Conservation (phyloP, 2,329 filamentous ascomycete species). For the Apiospora aurea region DNA sequence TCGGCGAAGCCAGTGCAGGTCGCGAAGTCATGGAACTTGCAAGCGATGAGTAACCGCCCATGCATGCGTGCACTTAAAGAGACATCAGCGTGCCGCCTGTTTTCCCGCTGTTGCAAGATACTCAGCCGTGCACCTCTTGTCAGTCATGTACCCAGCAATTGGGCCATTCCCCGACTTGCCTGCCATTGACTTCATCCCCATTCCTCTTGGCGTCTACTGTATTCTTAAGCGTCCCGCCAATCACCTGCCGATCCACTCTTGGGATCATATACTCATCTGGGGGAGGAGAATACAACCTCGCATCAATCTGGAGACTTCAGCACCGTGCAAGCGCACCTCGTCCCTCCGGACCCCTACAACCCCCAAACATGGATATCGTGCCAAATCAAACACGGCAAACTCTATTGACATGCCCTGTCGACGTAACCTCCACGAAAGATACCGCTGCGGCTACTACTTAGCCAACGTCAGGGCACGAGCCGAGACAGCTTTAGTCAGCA, state of each 20-base stretch:
- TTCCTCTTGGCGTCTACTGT: not conserved
- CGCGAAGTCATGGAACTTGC: not conserved
- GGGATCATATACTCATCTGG: slow-evolving; percentile 3
- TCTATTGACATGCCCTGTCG: not conserved
- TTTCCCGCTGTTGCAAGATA: not conserved
- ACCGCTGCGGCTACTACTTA: not conserved
- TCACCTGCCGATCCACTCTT: not conserved
- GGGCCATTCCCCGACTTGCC: not conserved
- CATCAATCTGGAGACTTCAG: not conserved
- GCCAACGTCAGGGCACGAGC: not conserved
- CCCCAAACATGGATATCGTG: not conserved
- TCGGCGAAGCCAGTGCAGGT: not conserved
- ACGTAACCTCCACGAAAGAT: not conserved
- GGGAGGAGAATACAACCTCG: not conserved
- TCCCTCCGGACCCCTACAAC: no score
- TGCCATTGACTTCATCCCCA: not conserved
- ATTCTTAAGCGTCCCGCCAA: not conserved
- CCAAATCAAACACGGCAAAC: not conserved
- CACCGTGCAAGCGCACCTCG: not conserved
- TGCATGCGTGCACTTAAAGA: slow-evolving; percentile 20
- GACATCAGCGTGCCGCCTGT: not conserved
- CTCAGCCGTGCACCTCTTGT: not conserved
- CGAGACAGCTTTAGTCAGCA: not conserved
- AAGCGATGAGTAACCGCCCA: not conserved
- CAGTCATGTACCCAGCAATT: not conserved